Evolutionary conservation across 108 stramenopile genomes (phyloP), one percentile per base, ranked within the genome.

Genomic region (Epipyxis sp.): DNA sequence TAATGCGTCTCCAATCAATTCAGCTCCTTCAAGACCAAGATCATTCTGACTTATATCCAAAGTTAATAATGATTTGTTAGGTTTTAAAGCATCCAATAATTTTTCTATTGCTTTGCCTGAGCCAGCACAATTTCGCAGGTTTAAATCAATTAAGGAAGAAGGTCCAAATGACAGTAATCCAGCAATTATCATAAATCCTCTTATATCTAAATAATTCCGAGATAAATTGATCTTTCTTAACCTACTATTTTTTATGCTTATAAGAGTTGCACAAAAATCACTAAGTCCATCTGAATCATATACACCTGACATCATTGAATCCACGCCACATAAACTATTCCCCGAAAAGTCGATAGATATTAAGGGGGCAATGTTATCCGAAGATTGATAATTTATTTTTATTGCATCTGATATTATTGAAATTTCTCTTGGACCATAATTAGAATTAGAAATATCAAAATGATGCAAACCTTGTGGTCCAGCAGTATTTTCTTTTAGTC

Each of bases 221-320:
- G 6, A 13, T 6, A 50, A 50, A 20, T 13, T 20, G 20, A 50
- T 6, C 20, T 20, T 6, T 50, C 20, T 50, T 20, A 50, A 50
- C 6, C 46, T 6, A 50, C 46, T 50, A 50, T 13, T 20, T 50
- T 50, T 50, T 20, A 50, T 13, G 6, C 6, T 20, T 13, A 20
- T 50, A 6, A 50, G 20, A 50, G 46, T 20, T 13, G 46, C 46
- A 50, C 46, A 50, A 50, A 65, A 65, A 32, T 65, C 61, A 65
- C 6, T 65, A 6, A 65, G 61, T 35, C 61, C 61, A 37, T 32
- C 34, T 13, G 20, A 10, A 65, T 65, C 61, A 3, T 13, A 13
- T 32, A 65, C 34, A 6, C 61, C 61, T 65, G 10, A 6, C 6
- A 16, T 25, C 34, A 29, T 65, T 29, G 13, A 3, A 37, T 65